phyloP scores from a whole-genome alignment of 768 basidiomycete genomes.

The Obba rivulosa region DNA sequence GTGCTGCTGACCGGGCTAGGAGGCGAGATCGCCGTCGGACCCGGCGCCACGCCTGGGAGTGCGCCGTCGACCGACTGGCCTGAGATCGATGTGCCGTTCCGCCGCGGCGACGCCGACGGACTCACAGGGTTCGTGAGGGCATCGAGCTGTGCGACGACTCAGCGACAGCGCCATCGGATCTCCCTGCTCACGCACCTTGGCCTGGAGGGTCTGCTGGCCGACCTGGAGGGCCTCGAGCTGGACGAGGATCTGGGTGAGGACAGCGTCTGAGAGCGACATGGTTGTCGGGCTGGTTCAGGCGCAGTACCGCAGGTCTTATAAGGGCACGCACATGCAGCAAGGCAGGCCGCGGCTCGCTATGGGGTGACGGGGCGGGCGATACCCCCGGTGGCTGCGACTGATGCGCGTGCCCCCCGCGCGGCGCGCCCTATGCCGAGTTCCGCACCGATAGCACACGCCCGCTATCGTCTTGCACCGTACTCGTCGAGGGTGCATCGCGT shows the following conservation, averaged over 20 bases:
- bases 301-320: neutral
- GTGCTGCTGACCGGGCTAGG: conserved; percentile 12
- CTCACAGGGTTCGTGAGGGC: conserved; percentile 28
- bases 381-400: too few species aligned
- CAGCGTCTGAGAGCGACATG: conserved; percentile 36
- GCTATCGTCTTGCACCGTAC: too few species aligned
- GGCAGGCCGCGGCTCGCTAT: neutral
- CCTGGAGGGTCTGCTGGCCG: conserved; percentile 72
- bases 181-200: conserved; percentile 51
- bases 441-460: too few species aligned
- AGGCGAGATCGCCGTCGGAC: conserved; percentile 24
- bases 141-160: conserved; percentile 41
- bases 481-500: too few species aligned
- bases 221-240: conserved; percentile 69
- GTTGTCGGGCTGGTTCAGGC: neutral
- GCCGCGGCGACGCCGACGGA: conserved; percentile 23
- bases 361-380: too few species aligned
- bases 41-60: conserved; percentile 23
- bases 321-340: conserved; percentile 3
- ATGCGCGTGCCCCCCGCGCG: too few species aligned
- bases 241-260: conserved; percentile 66
- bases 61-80: conserved; percentile 25
- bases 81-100: conserved; percentile 25
- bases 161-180: neutral
- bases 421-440: too few species aligned